phyloP scores from a whole-genome alignment of 768 basidiomycete species.

The Mycena maculata region DNA sequence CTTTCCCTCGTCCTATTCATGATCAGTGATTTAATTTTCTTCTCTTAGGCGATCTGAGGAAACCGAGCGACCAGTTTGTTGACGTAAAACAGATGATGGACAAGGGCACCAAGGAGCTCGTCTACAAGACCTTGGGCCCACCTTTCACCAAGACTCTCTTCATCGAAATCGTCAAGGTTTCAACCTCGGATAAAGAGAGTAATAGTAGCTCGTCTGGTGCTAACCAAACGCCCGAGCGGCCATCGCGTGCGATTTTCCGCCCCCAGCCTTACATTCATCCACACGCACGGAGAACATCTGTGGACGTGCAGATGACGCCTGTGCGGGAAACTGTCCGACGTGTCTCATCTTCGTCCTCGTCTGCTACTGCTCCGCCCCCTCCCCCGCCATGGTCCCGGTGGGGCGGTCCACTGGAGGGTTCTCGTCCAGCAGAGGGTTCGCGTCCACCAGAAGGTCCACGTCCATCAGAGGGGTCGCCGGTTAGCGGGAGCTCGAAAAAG shows the following conservation, averaged over 20 bases:
- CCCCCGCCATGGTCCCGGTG: slow-evolving; percentile 29
- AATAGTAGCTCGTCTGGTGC: not conserved
- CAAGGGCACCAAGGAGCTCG: slow-evolving; percentile 75
- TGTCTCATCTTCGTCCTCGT: slow-evolving; percentile 3
- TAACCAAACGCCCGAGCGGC: slow-evolving; percentile 9
- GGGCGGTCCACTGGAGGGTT: not conserved
- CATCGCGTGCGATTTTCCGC: slow-evolving; percentile 23
- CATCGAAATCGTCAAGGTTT: slow-evolving; percentile 72
- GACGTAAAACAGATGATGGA: slow-evolving; percentile 81
- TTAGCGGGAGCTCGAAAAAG: slow-evolving; percentile 25
- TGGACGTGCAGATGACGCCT: slow-evolving; percentile 10
- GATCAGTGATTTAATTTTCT: slow-evolving; percentile 19
- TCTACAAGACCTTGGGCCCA: slow-evolving; percentile 73
- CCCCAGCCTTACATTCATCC: slow-evolving; percentile 33
- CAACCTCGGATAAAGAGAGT: slow-evolving; percentile 9
- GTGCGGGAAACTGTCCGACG: not conserved
- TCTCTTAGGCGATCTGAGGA: slow-evolving; percentile 53
- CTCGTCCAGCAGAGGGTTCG: not conserved
- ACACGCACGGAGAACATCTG: slow-evolving; percentile 9
- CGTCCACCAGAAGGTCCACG: not conserved
- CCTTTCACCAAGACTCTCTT: slow-evolving; percentile 77
- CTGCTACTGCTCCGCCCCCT: slow-evolving; percentile 3
- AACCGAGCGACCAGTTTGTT: slow-evolving; percentile 70
- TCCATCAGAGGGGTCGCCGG: slow-evolving; percentile 12
- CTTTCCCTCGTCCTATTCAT: slow-evolving; percentile 13